A percentile compares a stretch with the other conserved stretches of the same genome.
Evolutionary conservation across 495 filamentous ascomycete genomes (phyloP).

Genomic region (Terfezia claveryi): DNA sequence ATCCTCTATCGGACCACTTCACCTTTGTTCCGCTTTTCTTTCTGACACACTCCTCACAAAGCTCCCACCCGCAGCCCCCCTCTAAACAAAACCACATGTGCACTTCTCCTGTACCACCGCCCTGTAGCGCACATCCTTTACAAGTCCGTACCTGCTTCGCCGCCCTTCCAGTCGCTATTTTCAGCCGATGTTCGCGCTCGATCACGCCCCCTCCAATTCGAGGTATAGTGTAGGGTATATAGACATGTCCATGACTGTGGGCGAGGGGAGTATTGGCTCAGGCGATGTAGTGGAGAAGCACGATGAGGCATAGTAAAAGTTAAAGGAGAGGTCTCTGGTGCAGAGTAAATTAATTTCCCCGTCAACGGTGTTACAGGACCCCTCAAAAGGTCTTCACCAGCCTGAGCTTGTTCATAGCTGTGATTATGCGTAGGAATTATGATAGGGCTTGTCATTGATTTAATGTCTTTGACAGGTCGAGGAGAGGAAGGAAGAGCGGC

Average conservation of each 20-base stretch:
- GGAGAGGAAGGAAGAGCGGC: not conserved
- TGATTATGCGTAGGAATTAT: not conserved
- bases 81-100: not conserved
- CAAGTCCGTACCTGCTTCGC: not conserved
- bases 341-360: not conserved
- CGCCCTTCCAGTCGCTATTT: not conserved
- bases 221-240: not conserved
- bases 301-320: not conserved
- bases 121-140: not conserved
- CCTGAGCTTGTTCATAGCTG: not conserved
- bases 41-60: not conserved
- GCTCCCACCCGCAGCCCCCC: not conserved
- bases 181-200: not conserved
- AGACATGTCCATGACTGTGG: not conserved
- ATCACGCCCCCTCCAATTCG: not conserved
- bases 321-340: not conserved
- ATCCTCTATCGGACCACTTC: no score
- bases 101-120: not conserved
- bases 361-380: not conserved
- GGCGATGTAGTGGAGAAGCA: not conserved
- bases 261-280: not conserved
- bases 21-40: not conserved
- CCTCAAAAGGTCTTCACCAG: no score
- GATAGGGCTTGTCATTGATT: not conserved
- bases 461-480: not conserved